A percentile compares a stretch with the other conserved stretches of the same genome.
Conservation (phyloP, 768 basidiomycete species). For the Dacryopinax spathularia region DNA sequence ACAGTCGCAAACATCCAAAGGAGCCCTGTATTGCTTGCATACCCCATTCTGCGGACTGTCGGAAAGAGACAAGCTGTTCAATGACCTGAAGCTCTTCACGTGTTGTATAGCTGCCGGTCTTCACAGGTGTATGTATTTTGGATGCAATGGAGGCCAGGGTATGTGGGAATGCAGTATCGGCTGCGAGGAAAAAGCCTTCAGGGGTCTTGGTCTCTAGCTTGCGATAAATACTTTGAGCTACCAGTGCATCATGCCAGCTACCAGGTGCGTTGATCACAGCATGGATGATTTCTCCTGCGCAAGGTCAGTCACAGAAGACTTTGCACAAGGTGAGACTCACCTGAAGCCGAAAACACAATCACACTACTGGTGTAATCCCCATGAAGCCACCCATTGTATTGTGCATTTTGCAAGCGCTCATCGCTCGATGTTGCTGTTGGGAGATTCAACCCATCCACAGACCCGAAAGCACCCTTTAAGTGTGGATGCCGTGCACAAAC, state of each 20-base stretch:
- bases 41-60: conserved; percentile 42
- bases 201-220: not conserved
- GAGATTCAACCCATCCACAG: conserved; percentile 32
- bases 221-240: not conserved
- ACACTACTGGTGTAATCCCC: conserved; percentile 30
- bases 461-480: conserved; percentile 29
- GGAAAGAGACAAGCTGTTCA: conserved; percentile 30
- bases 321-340: too few relatives aligned
- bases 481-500: conserved; percentile 21
- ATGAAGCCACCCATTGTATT: too few relatives aligned
- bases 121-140: too few relatives aligned
- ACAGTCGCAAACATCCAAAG: conserved; percentile 33
- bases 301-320: too few relatives aligned
- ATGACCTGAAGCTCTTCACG: too few relatives aligned
- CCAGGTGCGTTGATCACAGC: not conserved
- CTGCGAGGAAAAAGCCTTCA: not conserved
- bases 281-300: too few relatives aligned
- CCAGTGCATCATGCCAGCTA: not conserved
- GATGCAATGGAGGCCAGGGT: too few relatives aligned
- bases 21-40: conserved; percentile 33
- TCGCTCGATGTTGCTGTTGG: conserved; percentile 26
- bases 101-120: too few relatives aligned
- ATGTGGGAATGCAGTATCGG: not conserved
- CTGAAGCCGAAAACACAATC: conserved; percentile 25
- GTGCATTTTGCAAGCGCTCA: conserved; percentile 34